A percentile compares a stretch with the other conserved stretches of the same genome.
These are phyloP conservation scores for Alternaria hordeiaustralica DNA, from an alignment of 2,329 filamentous ascomycete genomes.

Conservation along the genomic window DNA sequence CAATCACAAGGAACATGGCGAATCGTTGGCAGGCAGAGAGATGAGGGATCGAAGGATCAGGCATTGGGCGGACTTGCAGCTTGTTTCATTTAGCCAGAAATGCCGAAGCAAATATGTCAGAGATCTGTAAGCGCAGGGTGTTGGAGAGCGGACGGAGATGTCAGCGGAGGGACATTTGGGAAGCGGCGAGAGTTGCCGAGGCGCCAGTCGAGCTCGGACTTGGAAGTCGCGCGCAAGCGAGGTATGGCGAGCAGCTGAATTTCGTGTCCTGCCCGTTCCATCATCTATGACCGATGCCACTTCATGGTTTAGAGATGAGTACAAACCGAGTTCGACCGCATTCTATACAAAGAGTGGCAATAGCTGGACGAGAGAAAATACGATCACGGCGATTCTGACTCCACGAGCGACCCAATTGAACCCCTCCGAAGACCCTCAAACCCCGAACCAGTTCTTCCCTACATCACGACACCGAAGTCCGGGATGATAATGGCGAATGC, in stretches of 20 bases:
- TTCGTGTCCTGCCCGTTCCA: neutral
- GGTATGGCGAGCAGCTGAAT: neutral
- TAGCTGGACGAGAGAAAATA: neutral
- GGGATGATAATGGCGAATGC: neutral
- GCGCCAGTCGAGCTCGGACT: neutral
- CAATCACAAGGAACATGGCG: conserved; percentile 19
- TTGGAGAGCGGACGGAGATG: neutral
- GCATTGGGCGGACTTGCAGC: neutral
- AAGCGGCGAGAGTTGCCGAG: neutral
- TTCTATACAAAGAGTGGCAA: neutral
- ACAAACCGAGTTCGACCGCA: neutral
- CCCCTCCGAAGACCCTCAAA: neutral
- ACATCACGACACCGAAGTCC: neutral
- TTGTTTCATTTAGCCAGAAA: conserved; percentile 4
- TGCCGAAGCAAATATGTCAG: neutral
- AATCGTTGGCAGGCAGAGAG: conserved; percentile 21
- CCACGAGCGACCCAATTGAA: neutral
- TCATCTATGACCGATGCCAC: neutral
- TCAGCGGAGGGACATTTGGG: neutral
- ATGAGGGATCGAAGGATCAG: conserved; percentile 16
- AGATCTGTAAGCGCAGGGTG: conserved; percentile 2
- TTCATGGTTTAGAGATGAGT: neutral
- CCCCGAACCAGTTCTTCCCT: neutral
- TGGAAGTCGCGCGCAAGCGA: neutral
- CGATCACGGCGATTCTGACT: neutral